Percentiles rank a stretch among this genome's conserved stretches.
These are phyloP conservation scores for Plasmodium sp. DNA, from an alignment of 169 alveolate genomes.

Conservation along the genomic window DNA sequence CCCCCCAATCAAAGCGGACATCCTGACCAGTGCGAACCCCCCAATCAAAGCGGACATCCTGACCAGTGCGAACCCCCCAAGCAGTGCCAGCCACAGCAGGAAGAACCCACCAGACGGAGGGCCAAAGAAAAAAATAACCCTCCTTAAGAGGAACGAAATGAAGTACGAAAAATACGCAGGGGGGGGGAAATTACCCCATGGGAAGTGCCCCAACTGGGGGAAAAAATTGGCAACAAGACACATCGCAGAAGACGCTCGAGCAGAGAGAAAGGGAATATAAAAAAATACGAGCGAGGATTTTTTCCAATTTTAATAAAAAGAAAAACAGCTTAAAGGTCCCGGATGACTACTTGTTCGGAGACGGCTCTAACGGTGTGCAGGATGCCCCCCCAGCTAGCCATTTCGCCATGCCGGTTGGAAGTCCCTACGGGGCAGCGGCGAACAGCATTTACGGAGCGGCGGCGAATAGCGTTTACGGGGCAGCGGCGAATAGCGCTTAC, in stretches of 20 bases:
- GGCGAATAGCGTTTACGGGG: neutral
- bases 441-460: no score
- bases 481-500: neutral
- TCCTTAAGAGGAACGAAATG: constrained; percentile 30
- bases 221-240: neutral
- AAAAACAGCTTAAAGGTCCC: neutral
- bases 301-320: constrained; percentile 55
- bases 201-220: neutral
- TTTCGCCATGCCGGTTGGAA: neutral
- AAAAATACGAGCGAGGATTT: constrained; percentile 59
- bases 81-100: neutral
- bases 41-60: neutral
- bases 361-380: neutral
- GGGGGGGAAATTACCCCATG: neutral
- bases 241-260: constrained; percentile 21
- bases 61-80: neutral
- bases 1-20: neutral
- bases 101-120: neutral
- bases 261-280: constrained; percentile 56
- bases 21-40: constrained; percentile 5
- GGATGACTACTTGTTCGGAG: neutral
- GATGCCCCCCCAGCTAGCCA: neutral
- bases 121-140: constrained; percentile 20
- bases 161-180: neutral
- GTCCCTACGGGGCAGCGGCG: neutral